Conservation (phyloP, 805 yeast genomes). For the Wickerhamomyces silvicola region DNA sequence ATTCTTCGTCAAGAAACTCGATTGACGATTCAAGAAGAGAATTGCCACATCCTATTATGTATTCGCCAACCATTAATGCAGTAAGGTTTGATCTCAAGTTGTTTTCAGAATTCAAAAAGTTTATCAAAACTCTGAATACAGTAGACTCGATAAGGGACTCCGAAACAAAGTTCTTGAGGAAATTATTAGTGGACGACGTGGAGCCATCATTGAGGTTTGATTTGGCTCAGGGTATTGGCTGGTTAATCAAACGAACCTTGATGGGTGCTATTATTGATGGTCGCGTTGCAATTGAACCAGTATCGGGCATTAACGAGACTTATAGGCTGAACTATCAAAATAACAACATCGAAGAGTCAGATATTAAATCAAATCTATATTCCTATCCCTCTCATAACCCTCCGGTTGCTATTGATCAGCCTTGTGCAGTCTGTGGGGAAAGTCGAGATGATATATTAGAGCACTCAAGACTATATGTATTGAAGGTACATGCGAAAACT, state of each 20-base stretch:
- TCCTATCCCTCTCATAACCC: constrained; percentile 42
- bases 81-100: constrained; percentile 36
- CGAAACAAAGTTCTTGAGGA: constrained; percentile 48
- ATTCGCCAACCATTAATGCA: constrained; percentile 34
- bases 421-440: constrained; percentile 87
- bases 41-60: constrained; percentile 25
- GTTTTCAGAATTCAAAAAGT: constrained; percentile 32
- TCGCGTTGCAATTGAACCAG: constrained; percentile 76
- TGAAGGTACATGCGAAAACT: constrained; percentile 40
- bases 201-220: constrained; percentile 68
- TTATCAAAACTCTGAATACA: constrained; percentile 28
- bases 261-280: constrained; percentile 72
- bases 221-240: constrained; percentile 54
- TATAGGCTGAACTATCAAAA: constrained; percentile 38
- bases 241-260: constrained; percentile 55
- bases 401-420: constrained; percentile 68
- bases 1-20: constrained; percentile 13
- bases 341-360: constrained; percentile 12
- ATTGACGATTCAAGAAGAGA: constrained; percentile 6
- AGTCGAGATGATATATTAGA: constrained; percentile 59
- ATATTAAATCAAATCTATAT: constrained; percentile 30
- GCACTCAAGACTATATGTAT: constrained; percentile 69
- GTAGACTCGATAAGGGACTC: constrained; percentile 33
- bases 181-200: constrained; percentile 67
- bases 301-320: constrained; percentile 74